Evolutionary conservation across 2,329 filamentous ascomycete species (phyloP), one percentile per base, ranked within the genome.

Genomic region (Metarhizium robertsii): DNA sequence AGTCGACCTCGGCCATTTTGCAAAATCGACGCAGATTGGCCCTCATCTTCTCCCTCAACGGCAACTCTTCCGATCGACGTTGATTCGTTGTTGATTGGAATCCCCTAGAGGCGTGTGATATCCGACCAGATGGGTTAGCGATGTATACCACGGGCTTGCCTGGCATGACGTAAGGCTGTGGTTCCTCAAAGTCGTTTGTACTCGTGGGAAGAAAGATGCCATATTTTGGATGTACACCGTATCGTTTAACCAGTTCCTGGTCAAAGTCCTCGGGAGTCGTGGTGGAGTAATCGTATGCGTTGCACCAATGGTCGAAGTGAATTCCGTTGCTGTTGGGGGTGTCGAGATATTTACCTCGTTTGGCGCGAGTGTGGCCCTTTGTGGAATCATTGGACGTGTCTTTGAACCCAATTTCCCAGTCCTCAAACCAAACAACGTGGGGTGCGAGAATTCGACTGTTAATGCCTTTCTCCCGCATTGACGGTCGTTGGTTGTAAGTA

Each of bases 391-490:
- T 84, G 58, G 75, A 75, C 4, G 79, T 80, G 61, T 84, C 81
- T 25, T 78, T 75, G 65, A 81, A 84, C 14, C 81, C 81, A 58
- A 84, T 84, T 62, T 84, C 79, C 56, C 75, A 70, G 8, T 77
- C 69, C 42, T 78, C 72, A 55, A 75, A 83, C 53, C 73, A 68
- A 58, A 78, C 79, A 0, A 73, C 60, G 6, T 69, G 69, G 11
- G 79, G 79, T 4, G 65, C 65, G 47, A 81, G 68, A 62, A 83
- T 74, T 55, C 83, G 75, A 30, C 77, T 79, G 61, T 80, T 82
- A 62, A 77, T 75, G 30, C 72, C 58, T 69, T 69, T 71, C 36
- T 72, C 71, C 47, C 70, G 66, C 53, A 56, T 69, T 43, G 69
- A 72, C 52, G 79, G 73, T 11, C 64, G 60, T 55, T 69, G 67